phyloP scores from a whole-genome alignment of 1,284 basidiomycete species.

The Cerioporus squamosus region DNA sequence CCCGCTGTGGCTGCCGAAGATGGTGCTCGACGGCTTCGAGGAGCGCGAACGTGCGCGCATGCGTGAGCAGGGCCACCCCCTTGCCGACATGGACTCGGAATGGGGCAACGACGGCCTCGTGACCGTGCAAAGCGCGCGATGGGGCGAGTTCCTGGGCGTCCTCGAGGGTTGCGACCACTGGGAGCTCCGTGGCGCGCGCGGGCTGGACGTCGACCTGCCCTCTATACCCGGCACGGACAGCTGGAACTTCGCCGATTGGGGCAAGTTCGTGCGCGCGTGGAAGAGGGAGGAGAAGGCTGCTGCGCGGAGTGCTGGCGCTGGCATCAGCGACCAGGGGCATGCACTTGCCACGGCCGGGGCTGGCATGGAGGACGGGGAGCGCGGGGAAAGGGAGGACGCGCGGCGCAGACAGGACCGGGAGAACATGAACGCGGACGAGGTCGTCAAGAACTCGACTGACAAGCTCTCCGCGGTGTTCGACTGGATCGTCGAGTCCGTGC shows the following conservation, averaged over 20 bases:
- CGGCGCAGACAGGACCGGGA: constrained; percentile 32
- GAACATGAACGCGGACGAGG: constrained; percentile 52
- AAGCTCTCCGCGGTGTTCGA: constrained; percentile 74
- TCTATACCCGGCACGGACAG: constrained; percentile 50
- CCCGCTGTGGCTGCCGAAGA: constrained; percentile 96
- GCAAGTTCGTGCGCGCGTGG: constrained; percentile 61
- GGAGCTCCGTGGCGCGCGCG: constrained; percentile 88
- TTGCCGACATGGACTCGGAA: constrained; percentile 43
- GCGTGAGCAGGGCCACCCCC: constrained; percentile 29
- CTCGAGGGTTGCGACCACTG: constrained; percentile 96
- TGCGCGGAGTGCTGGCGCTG: constrained; percentile 30
- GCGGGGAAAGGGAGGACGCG: constrained; percentile 10
- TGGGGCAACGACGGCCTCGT: constrained; percentile 98
- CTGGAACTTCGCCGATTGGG: constrained; percentile 67
- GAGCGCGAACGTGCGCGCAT: constrained; percentile 50
- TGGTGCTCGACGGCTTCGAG: constrained; percentile 86
- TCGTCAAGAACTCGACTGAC: constrained; percentile 70
- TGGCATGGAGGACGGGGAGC: constrained; percentile 6
- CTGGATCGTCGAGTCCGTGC: constrained; percentile 77
- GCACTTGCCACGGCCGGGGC: constrained; percentile 1
- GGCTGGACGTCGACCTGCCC: constrained; percentile 64
- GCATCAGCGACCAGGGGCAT: constrained; percentile 28
- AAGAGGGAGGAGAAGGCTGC: constrained; percentile 52
- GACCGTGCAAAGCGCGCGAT: constrained; percentile 85
- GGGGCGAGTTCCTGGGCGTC: constrained; percentile 93